A percentile compares a stretch with the other conserved stretches of the same genome.
phyloP scores from a whole-genome alignment of 2,329 filamentous ascomycete genomes.

The Xylariaceae sp. region DNA sequence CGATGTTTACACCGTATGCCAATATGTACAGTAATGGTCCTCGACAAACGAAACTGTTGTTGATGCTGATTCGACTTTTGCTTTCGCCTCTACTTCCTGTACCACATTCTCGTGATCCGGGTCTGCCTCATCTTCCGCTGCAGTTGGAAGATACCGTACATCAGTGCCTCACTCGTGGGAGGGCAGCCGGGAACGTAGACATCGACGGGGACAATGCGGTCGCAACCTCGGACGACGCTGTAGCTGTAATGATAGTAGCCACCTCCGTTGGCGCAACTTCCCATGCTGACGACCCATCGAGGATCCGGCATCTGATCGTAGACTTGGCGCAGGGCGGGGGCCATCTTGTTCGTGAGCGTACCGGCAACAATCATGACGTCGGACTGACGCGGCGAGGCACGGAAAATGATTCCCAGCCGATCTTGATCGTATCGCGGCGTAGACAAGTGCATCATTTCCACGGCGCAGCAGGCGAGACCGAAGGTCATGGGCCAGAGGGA shows the following conservation, averaged over 20 bases:
- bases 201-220: conserved; percentile 74
- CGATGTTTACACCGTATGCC: conserved; percentile 18
- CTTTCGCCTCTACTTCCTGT: conserved; percentile 44
- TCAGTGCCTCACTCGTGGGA: conserved; percentile 57
- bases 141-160: conserved; percentile 69
- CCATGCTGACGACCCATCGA: conserved; percentile 80
- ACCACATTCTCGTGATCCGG: conserved; percentile 54
- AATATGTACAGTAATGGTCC: conserved; percentile 22
- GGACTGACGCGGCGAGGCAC: conserved; percentile 79
- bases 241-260: conserved; percentile 88
- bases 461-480: conserved; percentile 80
- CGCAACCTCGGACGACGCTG: conserved; percentile 69
- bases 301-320: conserved; percentile 97
- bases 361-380: conserved; percentile 94
- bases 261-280: conserved; percentile 77
- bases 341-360: conserved; percentile 95
- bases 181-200: conserved; percentile 75
- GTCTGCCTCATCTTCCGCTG: conserved; percentile 70
- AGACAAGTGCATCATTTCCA: conserved; percentile 91
- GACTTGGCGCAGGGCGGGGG: conserved; percentile 79
- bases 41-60: conserved; percentile 26
- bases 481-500: conserved; percentile 89
- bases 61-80: conserved; percentile 6
- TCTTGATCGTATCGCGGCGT: conserved; percentile 88
- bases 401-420: conserved; percentile 84